Conservation (phyloP, 2,329 filamentous ascomycete species). For the Calcarisporium arbuscula region DNA sequence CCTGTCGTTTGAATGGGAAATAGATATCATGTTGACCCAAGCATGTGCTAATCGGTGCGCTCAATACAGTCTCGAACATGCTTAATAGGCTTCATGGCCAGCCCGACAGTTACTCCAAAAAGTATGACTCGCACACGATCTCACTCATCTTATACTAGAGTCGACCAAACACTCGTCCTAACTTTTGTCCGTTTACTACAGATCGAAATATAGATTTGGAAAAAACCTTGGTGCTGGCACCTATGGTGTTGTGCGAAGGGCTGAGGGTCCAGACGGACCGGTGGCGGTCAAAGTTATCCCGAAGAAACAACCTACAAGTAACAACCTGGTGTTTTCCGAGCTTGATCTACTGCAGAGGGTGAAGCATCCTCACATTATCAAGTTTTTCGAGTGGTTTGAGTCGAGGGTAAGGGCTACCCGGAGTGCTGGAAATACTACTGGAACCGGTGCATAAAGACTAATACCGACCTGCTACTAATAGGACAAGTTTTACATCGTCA, state of each 20-base stretch:
- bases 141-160: neutral
- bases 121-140: slow-evolving; percentile 49
- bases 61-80: slow-evolving; percentile 73
- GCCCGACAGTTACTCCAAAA: slow-evolving; percentile 97
- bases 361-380: slow-evolving; percentile 91
- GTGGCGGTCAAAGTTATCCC: slow-evolving; percentile 98
- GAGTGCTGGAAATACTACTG: neutral
- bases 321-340: slow-evolving; percentile 98
- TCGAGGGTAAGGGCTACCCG: slow-evolving; percentile 62
- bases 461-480: slow-evolving; percentile 26
- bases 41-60: no score
- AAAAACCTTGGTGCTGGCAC: slow-evolving; percentile 92
- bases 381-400: slow-evolving; percentile 98
- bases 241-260: slow-evolving; percentile 96
- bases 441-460: no score
- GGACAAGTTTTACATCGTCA: slow-evolving; percentile 99
- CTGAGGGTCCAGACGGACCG: slow-evolving; percentile 74
- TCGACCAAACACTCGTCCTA: slow-evolving; percentile 18
- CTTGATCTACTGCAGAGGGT: slow-evolving; percentile 87
- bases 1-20: no score
- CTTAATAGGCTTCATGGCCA: slow-evolving; percentile 94
- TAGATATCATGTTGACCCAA: no score
- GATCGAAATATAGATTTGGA: slow-evolving; percentile 84
- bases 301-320: slow-evolving; percentile 98
- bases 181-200: slow-evolving; percentile 27